Conservation (phyloP, 2,329 filamentous ascomycete genomes). For the Alternaria sp. region DNA sequence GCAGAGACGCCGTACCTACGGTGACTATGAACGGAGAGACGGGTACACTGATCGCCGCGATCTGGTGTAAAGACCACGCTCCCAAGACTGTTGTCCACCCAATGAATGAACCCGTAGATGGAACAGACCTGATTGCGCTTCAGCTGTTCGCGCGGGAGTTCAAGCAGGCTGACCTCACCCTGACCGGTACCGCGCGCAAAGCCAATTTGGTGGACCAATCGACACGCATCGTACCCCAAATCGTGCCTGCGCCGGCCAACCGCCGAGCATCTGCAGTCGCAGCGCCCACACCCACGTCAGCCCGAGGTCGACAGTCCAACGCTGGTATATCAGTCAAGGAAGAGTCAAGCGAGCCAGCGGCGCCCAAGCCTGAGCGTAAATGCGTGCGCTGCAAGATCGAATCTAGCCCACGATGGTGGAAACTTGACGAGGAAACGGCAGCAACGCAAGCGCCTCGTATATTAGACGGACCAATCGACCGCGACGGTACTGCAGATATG, state of each 20-base stretch:
- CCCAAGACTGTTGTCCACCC: constrained; percentile 74
- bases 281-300: constrained; percentile 42
- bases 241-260: constrained; percentile 33
- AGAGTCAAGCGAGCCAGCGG: constrained; percentile 44
- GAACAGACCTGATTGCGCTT: constrained; percentile 76
- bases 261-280: constrained; percentile 52
- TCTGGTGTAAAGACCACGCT: constrained; percentile 92
- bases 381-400: constrained; percentile 63
- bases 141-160: constrained; percentile 88
- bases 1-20: constrained; percentile 79
- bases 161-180: constrained; percentile 89
- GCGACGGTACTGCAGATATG: constrained; percentile 28
- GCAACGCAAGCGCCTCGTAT: constrained; percentile 14
- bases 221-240: constrained; percentile 57
- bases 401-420: constrained; percentile 69
- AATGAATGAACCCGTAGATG: constrained; percentile 77
- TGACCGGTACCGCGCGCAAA: constrained; percentile 93
- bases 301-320: constrained; percentile 43
- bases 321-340: constrained; percentile 45
- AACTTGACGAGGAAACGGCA: constrained; percentile 29
- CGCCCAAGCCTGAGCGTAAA: constrained; percentile 42
- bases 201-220: constrained; percentile 77
- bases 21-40: constrained; percentile 82
- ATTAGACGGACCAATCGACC: constrained; percentile 28
- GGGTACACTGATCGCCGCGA: constrained; percentile 80